A percentile compares a stretch with the other conserved stretches of the same genome.
phyloP scores from a whole-genome alignment of 495 filamentous ascomycete genomes.

The Barbatosphaeria neglecta region DNA sequence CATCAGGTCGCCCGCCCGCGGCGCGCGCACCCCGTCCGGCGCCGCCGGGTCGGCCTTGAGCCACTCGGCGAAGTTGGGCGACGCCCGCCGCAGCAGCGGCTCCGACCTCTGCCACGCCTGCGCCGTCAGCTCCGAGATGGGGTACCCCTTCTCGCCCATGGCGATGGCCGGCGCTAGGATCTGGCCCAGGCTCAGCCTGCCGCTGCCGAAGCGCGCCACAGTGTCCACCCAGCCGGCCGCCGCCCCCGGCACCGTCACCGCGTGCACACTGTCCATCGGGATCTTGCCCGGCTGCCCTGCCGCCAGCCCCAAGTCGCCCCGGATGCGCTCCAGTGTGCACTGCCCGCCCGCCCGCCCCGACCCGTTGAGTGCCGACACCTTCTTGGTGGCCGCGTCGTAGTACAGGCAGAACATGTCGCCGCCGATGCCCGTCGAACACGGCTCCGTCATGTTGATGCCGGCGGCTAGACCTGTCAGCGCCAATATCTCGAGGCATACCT shows the following conservation, averaged over 20 bases:
- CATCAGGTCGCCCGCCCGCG: conserved; percentile 76
- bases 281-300: conserved; percentile 52
- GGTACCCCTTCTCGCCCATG: conserved; percentile 79
- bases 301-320: conserved; percentile 54
- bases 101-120: conserved; percentile 60
- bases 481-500: not conserved
- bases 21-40: conserved; percentile 53
- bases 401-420: conserved; percentile 97
- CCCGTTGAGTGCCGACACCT: conserved; percentile 78
- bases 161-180: conserved; percentile 76
- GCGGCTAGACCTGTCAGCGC: conserved; percentile 45
- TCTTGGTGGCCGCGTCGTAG: conserved; percentile 73
- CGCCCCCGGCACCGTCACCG: conserved; percentile 80
- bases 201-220: conserved; percentile 84
- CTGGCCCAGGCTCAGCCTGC: conserved; percentile 65
- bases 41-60: conserved; percentile 60
- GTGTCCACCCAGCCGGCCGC: conserved; percentile 91
- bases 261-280: conserved; percentile 64
- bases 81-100: conserved; percentile 48
- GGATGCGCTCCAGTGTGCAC: conserved; percentile 55
- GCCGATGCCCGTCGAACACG: conserved; percentile 88
- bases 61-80: conserved; percentile 77
- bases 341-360: conserved; percentile 70
- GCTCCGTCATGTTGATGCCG: conserved; percentile 86
- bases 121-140: conserved; percentile 71